These are phyloP conservation scores for Teunomyces aglyptinius DNA, from an alignment of 805 yeast genomes.

Conservation along the genomic window DNA sequence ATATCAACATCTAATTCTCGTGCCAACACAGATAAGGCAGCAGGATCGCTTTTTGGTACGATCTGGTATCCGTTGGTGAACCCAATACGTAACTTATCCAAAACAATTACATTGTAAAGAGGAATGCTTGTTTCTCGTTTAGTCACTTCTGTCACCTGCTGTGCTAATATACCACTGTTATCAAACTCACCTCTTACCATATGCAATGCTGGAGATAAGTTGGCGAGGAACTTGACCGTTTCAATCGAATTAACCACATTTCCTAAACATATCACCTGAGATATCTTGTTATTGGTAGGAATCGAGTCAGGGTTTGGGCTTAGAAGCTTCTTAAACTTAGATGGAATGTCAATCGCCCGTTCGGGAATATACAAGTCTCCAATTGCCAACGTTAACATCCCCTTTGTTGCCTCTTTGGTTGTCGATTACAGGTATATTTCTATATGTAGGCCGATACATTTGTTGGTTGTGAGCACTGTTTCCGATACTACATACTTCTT, in stretches of 20 bases:
- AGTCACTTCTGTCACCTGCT: constrained; percentile 23
- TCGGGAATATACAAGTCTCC: constrained; percentile 93
- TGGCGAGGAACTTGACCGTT: constrained; percentile 61
- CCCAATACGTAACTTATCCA: constrained; percentile 76
- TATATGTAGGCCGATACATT: background rate
- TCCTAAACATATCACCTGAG: constrained; percentile 83
- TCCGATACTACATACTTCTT: too few species aligned
- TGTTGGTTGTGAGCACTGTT: background rate
- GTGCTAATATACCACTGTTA: constrained; percentile 37
- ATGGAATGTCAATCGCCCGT: constrained; percentile 62
- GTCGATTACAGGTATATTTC: background rate
- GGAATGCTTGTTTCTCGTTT: constrained; percentile 42
- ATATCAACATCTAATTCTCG: constrained; percentile 91
- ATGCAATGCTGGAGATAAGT: constrained; percentile 69
- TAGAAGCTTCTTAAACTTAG: constrained; percentile 69
- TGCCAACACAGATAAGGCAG: constrained; percentile 77
- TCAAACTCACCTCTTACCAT: constrained; percentile 85
- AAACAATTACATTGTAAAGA: constrained; percentile 58
- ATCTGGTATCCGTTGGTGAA: constrained; percentile 80
- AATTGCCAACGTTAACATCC: constrained; percentile 59
- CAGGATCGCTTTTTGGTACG: constrained; percentile 84
- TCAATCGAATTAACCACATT: constrained; percentile 69
- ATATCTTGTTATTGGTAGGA: constrained; percentile 59
- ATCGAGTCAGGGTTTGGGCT: constrained; percentile 54
- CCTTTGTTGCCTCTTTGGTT: background rate